Evolutionary conservation across 106 monocot genomes (phyloP).

Genomic region (Dioscorea alata): DNA sequence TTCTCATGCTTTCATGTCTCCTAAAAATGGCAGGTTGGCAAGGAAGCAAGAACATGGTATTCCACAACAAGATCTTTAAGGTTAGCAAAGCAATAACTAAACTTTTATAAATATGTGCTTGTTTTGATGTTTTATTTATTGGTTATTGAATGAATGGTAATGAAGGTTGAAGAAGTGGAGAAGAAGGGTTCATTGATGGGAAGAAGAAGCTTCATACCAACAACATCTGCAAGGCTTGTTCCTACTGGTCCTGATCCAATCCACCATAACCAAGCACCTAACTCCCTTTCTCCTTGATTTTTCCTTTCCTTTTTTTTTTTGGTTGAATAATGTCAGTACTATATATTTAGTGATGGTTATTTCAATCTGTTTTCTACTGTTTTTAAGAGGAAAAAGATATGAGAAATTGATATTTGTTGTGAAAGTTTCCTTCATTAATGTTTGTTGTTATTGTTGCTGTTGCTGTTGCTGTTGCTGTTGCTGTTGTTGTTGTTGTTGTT

Average conservation of each 20-base stretch:
- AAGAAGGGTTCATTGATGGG: neutral
- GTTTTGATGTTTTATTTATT: neutral
- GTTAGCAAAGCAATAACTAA: neutral
- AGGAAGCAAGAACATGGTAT: too few species aligned
- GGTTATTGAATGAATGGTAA: neutral
- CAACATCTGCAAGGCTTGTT: slow-evolving; percentile 12
- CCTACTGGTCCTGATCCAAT: slow-evolving; percentile 19
- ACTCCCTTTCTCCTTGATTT: neutral
- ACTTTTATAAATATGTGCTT: too few species aligned
- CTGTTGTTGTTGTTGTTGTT: too few species aligned
- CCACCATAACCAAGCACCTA: slow-evolving; percentile 6
- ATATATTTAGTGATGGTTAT: too few species aligned
- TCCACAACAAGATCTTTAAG: neutral
- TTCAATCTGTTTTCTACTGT: too few species aligned
- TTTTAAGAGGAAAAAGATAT: too few species aligned
- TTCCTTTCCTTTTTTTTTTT: neutral
- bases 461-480: too few species aligned
- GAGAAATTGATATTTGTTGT: too few species aligned
- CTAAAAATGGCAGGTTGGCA: neutral
- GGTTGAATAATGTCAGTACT: too few species aligned
- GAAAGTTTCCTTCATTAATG: too few species aligned
- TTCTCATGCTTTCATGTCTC: neutral
- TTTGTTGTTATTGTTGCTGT: too few species aligned
- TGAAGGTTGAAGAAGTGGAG: neutral
- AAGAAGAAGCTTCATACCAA: neutral